phyloP scores from a whole-genome alignment of 768 basidiomycete species.

The Lentinula edodes region DNA sequence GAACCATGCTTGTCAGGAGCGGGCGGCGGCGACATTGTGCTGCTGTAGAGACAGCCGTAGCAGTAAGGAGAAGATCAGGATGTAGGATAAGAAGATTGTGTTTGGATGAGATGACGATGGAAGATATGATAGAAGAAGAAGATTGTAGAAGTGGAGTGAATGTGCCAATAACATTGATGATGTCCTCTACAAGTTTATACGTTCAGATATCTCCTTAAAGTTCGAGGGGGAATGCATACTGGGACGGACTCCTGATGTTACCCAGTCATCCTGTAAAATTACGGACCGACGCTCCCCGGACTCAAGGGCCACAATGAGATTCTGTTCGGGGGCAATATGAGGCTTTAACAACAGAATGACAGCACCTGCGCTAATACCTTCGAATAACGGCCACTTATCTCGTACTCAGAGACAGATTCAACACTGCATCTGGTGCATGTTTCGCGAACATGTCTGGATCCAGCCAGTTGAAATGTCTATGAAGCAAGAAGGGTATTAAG shows the following conservation, averaged over 20 bases:
- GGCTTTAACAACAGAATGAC: neutral
- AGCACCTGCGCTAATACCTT: slow-evolving; percentile 30
- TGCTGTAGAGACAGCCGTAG: slow-evolving; percentile 82
- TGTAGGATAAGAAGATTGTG: slow-evolving; percentile 79
- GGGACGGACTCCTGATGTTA: slow-evolving; percentile 48
- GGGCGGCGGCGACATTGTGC: slow-evolving; percentile 83
- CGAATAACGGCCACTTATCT: slow-evolving; percentile 23
- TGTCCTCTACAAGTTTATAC: slow-evolving; percentile 53
- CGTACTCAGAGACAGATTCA: slow-evolving; percentile 34
- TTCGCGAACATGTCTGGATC: slow-evolving; percentile 21
- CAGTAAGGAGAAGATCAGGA: slow-evolving; percentile 88
- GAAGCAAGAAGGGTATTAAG: neutral
- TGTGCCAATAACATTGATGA: slow-evolving; percentile 68
- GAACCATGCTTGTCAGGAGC: slow-evolving; percentile 63
- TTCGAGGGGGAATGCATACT: slow-evolving; percentile 34
- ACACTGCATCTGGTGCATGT: slow-evolving; percentile 55
- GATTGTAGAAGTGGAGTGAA: slow-evolving; percentile 23
- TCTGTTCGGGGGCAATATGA: slow-evolving; percentile 23
- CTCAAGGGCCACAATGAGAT: slow-evolving; percentile 44
- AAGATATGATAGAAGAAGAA: slow-evolving; percentile 28
- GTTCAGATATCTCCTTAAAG: neutral
- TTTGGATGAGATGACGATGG: slow-evolving; percentile 57
- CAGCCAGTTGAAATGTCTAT: slow-evolving; percentile 4
- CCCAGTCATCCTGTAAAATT: slow-evolving; percentile 76
- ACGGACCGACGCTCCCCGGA: slow-evolving; percentile 39